phyloP scores from a whole-genome alignment of 2,329 filamentous ascomycete genomes.

The Orbilia oligospora region DNA sequence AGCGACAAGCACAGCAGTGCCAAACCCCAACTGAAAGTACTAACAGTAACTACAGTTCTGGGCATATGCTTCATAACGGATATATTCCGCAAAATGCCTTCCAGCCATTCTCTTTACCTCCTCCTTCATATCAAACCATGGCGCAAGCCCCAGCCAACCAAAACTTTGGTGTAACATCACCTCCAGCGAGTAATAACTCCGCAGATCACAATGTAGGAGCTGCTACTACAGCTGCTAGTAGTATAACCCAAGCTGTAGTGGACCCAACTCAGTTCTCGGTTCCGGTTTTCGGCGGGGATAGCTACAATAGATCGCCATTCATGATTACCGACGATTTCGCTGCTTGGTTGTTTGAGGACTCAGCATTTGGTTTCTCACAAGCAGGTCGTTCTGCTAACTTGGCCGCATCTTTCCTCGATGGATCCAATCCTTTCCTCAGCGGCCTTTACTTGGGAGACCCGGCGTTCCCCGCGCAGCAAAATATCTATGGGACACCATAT shows the following conservation, averaged over 20 bases:
- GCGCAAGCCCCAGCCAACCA: constrained; percentile 62
- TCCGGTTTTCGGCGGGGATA: constrained; percentile 88
- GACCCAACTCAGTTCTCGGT: constrained; percentile 73
- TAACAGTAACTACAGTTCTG: constrained; percentile 52
- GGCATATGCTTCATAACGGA: constrained; percentile 64
- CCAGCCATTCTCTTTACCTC: constrained; percentile 62
- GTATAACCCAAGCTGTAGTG: constrained; percentile 67
- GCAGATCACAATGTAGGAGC: constrained; percentile 63
- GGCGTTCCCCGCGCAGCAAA: constrained; percentile 48
- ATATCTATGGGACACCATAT: constrained; percentile 72
- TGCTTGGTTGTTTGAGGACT: constrained; percentile 78
- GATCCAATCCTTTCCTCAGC: constrained; percentile 49
- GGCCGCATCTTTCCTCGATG: constrained; percentile 56
- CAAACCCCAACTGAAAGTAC: constrained; percentile 56
- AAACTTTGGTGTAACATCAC: constrained; percentile 66
- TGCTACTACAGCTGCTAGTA: constrained; percentile 67
- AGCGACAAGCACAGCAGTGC: constrained; percentile 50
- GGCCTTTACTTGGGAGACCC: constrained; percentile 72
- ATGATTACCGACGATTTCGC: constrained; percentile 90
- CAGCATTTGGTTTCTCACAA: constrained; percentile 63
- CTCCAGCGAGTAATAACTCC: constrained; percentile 66
- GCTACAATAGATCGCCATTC: constrained; percentile 87
- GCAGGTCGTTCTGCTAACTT: constrained; percentile 50
- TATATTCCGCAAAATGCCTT: constrained; percentile 66
- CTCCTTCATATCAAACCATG: constrained; percentile 64